Evolutionary conservation across 495 filamentous ascomycete genomes (phyloP), one percentile per base, ranked within the genome.

Genomic region (Penicillium turbatum): DNA sequence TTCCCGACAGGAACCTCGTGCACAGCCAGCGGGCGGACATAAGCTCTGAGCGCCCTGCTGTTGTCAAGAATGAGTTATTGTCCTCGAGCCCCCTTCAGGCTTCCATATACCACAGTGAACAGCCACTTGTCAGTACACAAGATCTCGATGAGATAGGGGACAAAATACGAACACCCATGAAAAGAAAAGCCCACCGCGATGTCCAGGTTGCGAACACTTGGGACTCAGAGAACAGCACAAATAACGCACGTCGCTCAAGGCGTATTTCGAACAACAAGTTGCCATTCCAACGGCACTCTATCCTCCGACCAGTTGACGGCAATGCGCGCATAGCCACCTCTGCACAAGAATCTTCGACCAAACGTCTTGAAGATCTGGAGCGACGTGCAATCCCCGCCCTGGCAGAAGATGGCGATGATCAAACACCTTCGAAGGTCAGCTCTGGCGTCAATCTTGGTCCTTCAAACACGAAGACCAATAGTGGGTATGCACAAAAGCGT

Each of bases 71-170:
- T 35, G 69, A 74, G 48, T 56, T 53, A 17, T 34, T 69, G 41
- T 69, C 67, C 24, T 69, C 71, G 36, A 69, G 67, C 34, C 66
- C 66, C 21, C 8, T 61, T 59, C 79, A 48, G 72, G 81, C 56
- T 13, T 44, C 45, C 21, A 49, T 51, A 0, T 6, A 55, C 17
- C 42, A 27, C 12, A 43, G 39, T 24, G 53, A 48, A 31, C 52
- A 27, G 21, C 56, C 36, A 38, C 58, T 54, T n/a, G 53, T 56
- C 29, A 65, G 66, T 29, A 90, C 86, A 48, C 78, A 90, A 30
- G 89, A 93, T 66, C 74, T 92, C 10, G 88, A 93, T 67, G 82
- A 86, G 46, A 79, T 87, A 43, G 83, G 81, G 19, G 66, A 71
- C 42, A 75, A 68, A 49, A 74, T 88, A 27, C 73, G 74, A 11